A percentile compares a stretch with the other conserved stretches of the same genome.
Evolutionary conservation across 2,329 filamentous ascomycete genomes (phyloP).

Genomic region (Colletotrichum brevisporum): DNA sequence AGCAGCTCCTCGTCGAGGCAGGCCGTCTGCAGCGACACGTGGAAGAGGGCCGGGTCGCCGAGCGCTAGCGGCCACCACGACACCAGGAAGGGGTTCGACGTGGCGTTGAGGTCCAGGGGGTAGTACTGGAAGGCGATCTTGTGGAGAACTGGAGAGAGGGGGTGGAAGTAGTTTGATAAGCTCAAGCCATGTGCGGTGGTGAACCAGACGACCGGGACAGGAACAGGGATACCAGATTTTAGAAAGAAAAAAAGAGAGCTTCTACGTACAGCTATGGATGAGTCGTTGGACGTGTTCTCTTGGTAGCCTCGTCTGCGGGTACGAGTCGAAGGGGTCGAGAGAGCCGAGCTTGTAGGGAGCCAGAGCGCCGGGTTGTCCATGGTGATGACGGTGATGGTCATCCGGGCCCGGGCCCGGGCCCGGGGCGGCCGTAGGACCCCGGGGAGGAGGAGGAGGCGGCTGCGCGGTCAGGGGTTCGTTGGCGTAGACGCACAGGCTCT

Average conservation of each 20-base stretch:
- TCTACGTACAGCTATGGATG: slow-evolving; percentile 67
- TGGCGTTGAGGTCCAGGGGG: slow-evolving; percentile 65
- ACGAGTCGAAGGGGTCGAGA: slow-evolving; percentile 70
- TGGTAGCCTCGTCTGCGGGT: slow-evolving; percentile 66
- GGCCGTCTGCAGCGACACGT: slow-evolving; percentile 72
- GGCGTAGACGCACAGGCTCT: slow-evolving; percentile 63
- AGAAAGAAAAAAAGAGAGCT: background rate
- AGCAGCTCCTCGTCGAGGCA: slow-evolving; percentile 68
- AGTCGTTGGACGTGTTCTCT: slow-evolving; percentile 66
- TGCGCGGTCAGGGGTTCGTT: slow-evolving; percentile 63
- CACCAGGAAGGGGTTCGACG: slow-evolving; percentile 70
- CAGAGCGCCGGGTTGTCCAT: slow-evolving; percentile 37
- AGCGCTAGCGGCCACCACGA: slow-evolving; percentile 73
- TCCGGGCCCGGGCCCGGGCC: slow-evolving; percentile 5
- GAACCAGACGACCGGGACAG: background rate
- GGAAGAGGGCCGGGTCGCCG: slow-evolving; percentile 68
- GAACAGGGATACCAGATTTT: background rate
- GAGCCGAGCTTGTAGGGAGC: slow-evolving; percentile 50
- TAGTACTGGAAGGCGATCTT: slow-evolving; percentile 74
- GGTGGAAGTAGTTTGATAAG: slow-evolving; percentile 27
- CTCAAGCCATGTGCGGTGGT: background rate
- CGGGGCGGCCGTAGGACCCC: background rate
- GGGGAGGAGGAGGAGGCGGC: slow-evolving; percentile 14
- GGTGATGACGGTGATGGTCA: background rate
- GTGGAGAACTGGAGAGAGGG: slow-evolving; percentile 60